Percentiles rank a stretch among this genome's conserved stretches.
Evolutionary conservation across 768 basidiomycete genomes (phyloP).

Genomic region (Favolaschia claudopus): DNA sequence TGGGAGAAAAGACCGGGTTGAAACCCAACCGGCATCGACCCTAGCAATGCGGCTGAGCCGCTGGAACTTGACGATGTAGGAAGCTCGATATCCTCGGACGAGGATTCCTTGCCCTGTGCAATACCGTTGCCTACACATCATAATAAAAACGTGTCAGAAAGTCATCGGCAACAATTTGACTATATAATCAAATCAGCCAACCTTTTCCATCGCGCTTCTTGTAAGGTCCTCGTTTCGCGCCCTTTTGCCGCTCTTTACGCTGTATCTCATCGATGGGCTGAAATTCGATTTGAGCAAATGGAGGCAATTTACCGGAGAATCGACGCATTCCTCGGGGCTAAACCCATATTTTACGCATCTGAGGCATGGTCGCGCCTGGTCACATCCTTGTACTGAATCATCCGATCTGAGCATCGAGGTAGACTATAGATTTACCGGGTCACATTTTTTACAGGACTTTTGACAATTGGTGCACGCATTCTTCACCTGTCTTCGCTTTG

Average conservation of each 20-base stretch:
- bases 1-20: constrained; percentile 1
- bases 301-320: constrained; percentile 56
- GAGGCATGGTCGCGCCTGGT: constrained; percentile 90
- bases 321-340: constrained; percentile 83
- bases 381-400: constrained; percentile 49
- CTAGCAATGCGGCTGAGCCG: not conserved
- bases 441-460: constrained; percentile 88
- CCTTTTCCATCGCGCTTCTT: constrained; percentile 73
- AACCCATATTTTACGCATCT: constrained; percentile 89
- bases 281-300: constrained; percentile 26
- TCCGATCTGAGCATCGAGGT: too few relatives aligned
- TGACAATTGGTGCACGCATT: constrained; percentile 92
- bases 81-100: not conserved
- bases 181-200: constrained; percentile 26
- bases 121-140: constrained; percentile 1
- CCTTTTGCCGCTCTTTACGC: constrained; percentile 74
- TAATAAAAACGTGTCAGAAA: not conserved
- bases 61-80: not conserved
- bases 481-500: constrained; percentile 87
- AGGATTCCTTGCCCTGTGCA: not conserved
- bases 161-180: not conserved
- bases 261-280: constrained; percentile 32
- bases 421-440: too few relatives aligned
- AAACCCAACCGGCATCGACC: not conserved
- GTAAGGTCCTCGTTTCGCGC: constrained; percentile 69